Conservation (phyloP, 164 flowering plant genomes). For the Stephania japonica region DNA sequence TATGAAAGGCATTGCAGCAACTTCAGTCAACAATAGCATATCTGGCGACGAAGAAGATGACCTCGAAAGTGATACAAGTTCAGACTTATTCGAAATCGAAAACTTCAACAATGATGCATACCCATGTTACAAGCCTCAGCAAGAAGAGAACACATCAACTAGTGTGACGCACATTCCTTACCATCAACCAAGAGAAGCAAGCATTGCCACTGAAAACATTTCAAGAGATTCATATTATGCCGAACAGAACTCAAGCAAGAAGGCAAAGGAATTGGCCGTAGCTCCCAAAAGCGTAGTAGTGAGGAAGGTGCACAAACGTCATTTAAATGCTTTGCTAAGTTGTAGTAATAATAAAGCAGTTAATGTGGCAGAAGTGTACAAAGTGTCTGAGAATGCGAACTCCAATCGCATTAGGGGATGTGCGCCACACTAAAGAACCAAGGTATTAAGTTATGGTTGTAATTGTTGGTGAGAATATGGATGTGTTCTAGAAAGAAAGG, state of each 20-base stretch:
- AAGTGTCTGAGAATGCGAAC: conserved; percentile 9
- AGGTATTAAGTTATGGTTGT: conserved; percentile 15
- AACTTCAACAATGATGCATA: conserved; percentile 37
- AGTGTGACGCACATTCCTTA: conserved; percentile 33
- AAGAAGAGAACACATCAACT: conserved; percentile 25
- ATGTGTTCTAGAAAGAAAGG: background rate
- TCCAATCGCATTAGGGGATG: conserved; percentile 4
- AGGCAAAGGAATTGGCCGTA: too few species aligned
- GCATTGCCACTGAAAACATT: background rate
- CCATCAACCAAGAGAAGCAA: conserved; percentile 45
- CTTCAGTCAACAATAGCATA: background rate
- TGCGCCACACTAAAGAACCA: conserved; percentile 6
- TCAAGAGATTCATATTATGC: too few species aligned
- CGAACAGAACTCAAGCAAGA: too few species aligned
- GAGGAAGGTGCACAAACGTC: conserved; percentile 19
- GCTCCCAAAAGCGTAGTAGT: background rate
- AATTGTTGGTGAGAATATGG: background rate
- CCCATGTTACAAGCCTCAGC: conserved; percentile 31
- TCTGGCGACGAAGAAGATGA: conserved; percentile 18
- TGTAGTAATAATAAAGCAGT: conserved; percentile 54
- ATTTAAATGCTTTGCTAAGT: conserved; percentile 28
- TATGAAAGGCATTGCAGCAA: conserved; percentile 21
- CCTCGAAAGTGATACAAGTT: conserved; percentile 64
- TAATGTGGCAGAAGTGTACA: conserved; percentile 31
- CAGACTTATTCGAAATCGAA: conserved; percentile 81